phyloP scores from a whole-genome alignment of 768 basidiomycete genomes.

The Strobilomyces echinocephalus region DNA sequence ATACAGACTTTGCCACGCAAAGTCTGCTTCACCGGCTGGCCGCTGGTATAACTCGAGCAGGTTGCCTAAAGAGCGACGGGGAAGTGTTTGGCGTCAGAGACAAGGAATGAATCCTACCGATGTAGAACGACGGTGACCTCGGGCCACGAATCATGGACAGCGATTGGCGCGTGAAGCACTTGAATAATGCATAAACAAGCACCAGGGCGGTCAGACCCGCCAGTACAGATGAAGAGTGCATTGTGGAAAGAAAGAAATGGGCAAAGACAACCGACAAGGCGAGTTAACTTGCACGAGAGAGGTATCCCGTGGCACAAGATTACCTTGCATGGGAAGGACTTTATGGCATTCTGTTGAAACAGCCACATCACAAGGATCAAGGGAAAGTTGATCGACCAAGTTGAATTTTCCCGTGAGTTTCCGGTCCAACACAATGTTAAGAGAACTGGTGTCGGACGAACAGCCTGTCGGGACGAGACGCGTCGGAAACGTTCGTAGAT shows the following conservation, averaged over 20 bases:
- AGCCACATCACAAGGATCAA: too few species aligned
- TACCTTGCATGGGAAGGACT: too few species aligned
- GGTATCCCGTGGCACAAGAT: too few species aligned
- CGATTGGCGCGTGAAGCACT: not conserved
- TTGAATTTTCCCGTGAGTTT: too few species aligned
- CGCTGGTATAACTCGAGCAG: constrained; percentile 21
- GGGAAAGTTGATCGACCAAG: too few species aligned
- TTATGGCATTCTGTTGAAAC: too few species aligned
- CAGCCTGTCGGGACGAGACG: too few species aligned
- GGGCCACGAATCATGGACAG: constrained; percentile 15
- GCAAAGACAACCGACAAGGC: not conserved
- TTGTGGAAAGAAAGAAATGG: not conserved
- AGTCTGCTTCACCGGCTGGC: constrained; percentile 25
- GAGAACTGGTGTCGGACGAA: too few species aligned
- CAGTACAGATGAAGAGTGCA: not conserved
- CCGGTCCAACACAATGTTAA: too few species aligned
- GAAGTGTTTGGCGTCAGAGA: constrained; percentile 3
- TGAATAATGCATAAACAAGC: not conserved
- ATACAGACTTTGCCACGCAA: constrained; percentile 27
- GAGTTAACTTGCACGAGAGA: not conserved
- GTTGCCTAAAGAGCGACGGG: constrained; percentile 19
- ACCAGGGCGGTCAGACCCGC: not conserved
- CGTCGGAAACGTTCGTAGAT: too few species aligned
- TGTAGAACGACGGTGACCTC: constrained; percentile 11
- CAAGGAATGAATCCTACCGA: constrained; percentile 4